Base-by-base conservation (phyloP, 1,284 basidiomycete species). In the Moesziomyces parantarcticus region DNA sequence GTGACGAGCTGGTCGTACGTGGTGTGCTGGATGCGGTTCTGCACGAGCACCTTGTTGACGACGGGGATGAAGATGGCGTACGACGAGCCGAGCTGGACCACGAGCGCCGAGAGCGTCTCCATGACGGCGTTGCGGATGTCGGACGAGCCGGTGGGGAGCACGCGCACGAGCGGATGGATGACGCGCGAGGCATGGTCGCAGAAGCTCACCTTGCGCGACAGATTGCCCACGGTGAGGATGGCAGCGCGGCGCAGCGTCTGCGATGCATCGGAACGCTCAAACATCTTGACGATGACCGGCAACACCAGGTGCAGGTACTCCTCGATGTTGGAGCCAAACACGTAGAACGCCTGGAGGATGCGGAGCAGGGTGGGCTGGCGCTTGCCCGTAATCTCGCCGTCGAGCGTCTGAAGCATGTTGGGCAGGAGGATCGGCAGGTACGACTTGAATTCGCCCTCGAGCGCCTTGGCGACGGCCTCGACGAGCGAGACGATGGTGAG, bases 111-210 rank as follows among this genome's bases (percentile, higher is more conserved):
- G 2, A 99, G 86, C 1, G 95, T 93, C 76, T 98, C 95, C 91
- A 99, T 91, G 9, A 95, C 92, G 0, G 92, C 90, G 83, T 88
- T 88, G 32, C 93, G 88, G 47, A 99, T 86, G 65, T 99, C 96
- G 18, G 81, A 67, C 56, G 92, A 92, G 70, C 88, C 91, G 6
- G 88, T 86, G n/a, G 91, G 90, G 54, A 99, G 86, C 5, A 97
- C 92, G 46, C 97, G 89, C 41, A 95, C 91, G 16, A 99, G 87
- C 3, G 97, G 96, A 80, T 98, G 97, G 23, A 99, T 93, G 79
- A 99, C 97, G 47, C 96, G 89, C 20, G 94, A 97, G 9, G 96
- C 94, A 79, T 99, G 95, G 81, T 99, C 97, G n/a, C 93, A 95
- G 83, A 99, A 97, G 85, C 99, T 98, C 78, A 99, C 94, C 71